Evolutionary conservation across 805 yeast genomes (phyloP), one percentile per base, ranked within the genome.

Genomic region (Wickerhamomyces ciferrii): DNA sequence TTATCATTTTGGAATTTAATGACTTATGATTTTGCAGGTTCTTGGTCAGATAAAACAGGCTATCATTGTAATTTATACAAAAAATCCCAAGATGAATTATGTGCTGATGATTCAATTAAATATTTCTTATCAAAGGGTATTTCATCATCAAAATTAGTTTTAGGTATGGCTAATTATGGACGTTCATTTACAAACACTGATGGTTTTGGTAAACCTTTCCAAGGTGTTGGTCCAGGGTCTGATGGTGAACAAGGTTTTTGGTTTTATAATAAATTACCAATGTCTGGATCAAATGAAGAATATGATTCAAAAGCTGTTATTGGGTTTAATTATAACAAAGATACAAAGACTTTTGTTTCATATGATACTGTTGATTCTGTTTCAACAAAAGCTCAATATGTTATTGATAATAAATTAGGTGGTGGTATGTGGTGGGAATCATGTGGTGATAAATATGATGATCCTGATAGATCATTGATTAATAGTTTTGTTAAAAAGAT

Each of bases 381-480:
- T 2, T 55, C 60, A 9, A 54, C 55, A 17, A 94, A 92, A 61
- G 89, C 88, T 0, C 55, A 67, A 25, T 89, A 78, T 54, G 79
- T 84, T 8, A 54, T 52, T 36, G 53, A 63, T 19, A 62, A 67
- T 7, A 58, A 68, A 0, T 66, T 90, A 10, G 95, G 84, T 0
- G 98, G 99, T 0, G 96, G 87, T 0, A 83, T 94, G 79, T 91
- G 87, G 84, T 92, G 98, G 98, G 97, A 92, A 56, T 83, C 96
- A 0, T 75, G 83, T 47, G 96, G 96, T 2, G 96, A 89, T 57
- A 56, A 64, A 2, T 58, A 64, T 42, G 31, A 35, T 2, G 54
- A 68, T 41, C 53, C 56, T 2, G 44, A 56, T 2, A 55, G 69
- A 32, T 76, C 82, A 0, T 59, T 81, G 24, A 54, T 81, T 10